Evolutionary conservation across 164 flowering plant species (phyloP).

Genomic region (Houttuynia cordata): DNA sequence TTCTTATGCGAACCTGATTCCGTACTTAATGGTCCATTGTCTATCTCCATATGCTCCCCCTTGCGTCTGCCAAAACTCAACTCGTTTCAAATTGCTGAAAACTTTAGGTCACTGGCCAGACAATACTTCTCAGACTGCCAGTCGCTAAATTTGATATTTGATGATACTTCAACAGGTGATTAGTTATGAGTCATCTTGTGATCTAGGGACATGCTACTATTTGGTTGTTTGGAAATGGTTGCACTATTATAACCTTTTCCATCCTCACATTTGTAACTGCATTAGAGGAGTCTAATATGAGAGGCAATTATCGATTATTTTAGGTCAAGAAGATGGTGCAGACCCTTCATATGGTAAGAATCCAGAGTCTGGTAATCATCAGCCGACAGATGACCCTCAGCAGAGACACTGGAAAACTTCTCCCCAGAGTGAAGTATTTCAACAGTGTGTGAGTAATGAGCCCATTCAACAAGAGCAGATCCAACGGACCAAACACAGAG

Average conservation of each 20-base stretch:
- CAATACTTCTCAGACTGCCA: constrained; percentile 69
- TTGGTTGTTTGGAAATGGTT: background rate
- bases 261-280: background rate
- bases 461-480: constrained; percentile 20
- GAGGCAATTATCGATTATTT: background rate
- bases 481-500: constrained; percentile 23
- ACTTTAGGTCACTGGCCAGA: constrained; percentile 76
- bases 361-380: constrained; percentile 10
- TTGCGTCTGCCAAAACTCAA: constrained; percentile 70
- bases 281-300: too few species aligned
- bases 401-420: constrained; percentile 15
- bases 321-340: constrained; percentile 25
- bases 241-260: background rate
- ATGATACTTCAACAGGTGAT: constrained; percentile 55
- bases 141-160: constrained; percentile 65
- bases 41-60: constrained; percentile 87
- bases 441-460: constrained; percentile 17
- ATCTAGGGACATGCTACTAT: too few species aligned
- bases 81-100: constrained; percentile 45
- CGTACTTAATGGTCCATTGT: constrained; percentile 81
- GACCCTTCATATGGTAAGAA: constrained; percentile 25
- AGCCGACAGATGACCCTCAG: constrained; percentile 19
- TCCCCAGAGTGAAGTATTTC: constrained; percentile 16
- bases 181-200: background rate
- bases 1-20: constrained; percentile 76